Evolutionary conservation across 2,329 filamentous ascomycete species (phyloP), one percentile per base, ranked within the genome.

Genomic region (Fusarium acutatum): DNA sequence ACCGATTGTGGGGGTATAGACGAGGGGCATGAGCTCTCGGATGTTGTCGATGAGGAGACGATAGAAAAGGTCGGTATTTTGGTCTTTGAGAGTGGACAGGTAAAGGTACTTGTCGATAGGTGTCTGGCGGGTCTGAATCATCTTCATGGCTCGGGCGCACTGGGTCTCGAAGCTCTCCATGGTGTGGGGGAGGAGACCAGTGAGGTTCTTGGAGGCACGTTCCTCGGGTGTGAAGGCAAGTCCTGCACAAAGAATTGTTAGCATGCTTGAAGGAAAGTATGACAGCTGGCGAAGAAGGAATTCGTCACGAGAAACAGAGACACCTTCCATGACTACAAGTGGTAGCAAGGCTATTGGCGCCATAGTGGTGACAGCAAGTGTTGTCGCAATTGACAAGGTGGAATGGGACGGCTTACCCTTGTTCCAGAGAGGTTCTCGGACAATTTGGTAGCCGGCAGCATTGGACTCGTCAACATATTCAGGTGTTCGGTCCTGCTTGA

Each of bases 1-100:
- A 79, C 96, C 96, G 78, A 99, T 95, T 79, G 93, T 95, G 50
- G 94, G 94, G 24, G 94, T 96, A 86, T 96, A 96, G 78, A 96
- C 94, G 74, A 96, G 86, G 54, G 94, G 94, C 84, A 94, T 95
- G 75, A 96, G 85, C 78, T 95, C 92, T 84, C 92, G 87, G 69
- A 92, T 85, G 83, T 96, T 91, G 83, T 94, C 90, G 73, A 94
- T 93, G 72, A 96, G 86, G 71, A 96, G 88, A 74, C 94, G 90
- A 86, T 94, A 96, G 87, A 96, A 96, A 66, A 96, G 89, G 81
- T 96, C 92, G 71, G 90, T 88, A 81, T 95, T 96, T 78, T 91
- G 89, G 80, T 88, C 88, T 84, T 94, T 93, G 82, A 96, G 84
- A 73, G 89, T 87, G 49, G 92, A 93, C 81, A 96, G 87, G 84